Conservation (phyloP, 805 yeast species). For the Zygotorulaspora chibaensis region DNA sequence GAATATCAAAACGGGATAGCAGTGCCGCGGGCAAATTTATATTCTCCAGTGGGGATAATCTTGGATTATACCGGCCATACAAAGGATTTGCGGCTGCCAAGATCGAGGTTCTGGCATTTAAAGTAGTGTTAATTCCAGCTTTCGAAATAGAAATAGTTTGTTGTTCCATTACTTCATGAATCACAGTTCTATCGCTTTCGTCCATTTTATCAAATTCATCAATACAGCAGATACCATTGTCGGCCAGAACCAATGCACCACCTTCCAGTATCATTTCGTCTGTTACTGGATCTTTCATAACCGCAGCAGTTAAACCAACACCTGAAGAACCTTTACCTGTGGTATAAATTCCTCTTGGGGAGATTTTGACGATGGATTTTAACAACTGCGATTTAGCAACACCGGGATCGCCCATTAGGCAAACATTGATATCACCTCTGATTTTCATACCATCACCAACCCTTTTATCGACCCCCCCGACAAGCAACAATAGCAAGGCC, state of each 20-base stretch:
- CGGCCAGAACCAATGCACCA: constrained; percentile 95
- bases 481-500: constrained; percentile 73
- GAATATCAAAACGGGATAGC: constrained; percentile 87
- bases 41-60: constrained; percentile 87
- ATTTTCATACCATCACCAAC: constrained; percentile 96
- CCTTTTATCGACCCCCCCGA: constrained; percentile 94
- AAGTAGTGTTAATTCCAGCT: constrained; percentile 94
- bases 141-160: constrained; percentile 96
- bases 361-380: constrained; percentile 84
- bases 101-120: constrained; percentile 92
- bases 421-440: constrained; percentile 93
- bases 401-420: constrained; percentile 99
- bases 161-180: constrained; percentile 99
- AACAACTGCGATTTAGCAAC: constrained; percentile 96
- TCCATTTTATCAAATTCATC: constrained; percentile 99
- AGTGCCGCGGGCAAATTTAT: constrained; percentile 96
- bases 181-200: constrained; percentile 92
- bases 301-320: constrained; percentile 98
- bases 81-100: constrained; percentile 98
- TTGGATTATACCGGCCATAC: constrained; percentile 90
- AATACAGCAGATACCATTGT: constrained; percentile 96
- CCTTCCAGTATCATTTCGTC: constrained; percentile 98
- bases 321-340: constrained; percentile 99
- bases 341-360: constrained; percentile 95
- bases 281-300: constrained; percentile 97